A percentile compares a stretch with the other conserved stretches of the same genome.
These are phyloP conservation scores for Mycosphaerella sp. DNA, from an alignment of 2,329 filamentous ascomycete species.

Conservation along the genomic window DNA sequence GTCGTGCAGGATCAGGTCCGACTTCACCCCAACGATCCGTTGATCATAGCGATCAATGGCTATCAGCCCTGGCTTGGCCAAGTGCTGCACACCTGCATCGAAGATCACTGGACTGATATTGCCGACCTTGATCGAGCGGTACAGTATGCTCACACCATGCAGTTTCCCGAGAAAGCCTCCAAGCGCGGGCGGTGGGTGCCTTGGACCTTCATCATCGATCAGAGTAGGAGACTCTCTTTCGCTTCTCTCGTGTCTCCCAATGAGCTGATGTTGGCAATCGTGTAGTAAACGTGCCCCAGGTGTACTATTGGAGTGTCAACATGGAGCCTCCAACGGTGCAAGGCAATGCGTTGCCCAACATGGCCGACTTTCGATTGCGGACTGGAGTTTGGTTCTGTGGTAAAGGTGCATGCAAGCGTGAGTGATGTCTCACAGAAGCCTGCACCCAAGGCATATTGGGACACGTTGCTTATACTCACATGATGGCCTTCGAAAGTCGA, in stretches of 20 bases:
- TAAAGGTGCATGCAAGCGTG: conserved; percentile 29
- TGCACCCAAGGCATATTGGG: not conserved
- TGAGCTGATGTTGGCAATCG: too few species aligned
- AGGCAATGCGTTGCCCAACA: conserved; percentile 24
- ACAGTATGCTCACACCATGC: conserved; percentile 33
- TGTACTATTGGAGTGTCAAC: conserved; percentile 37
- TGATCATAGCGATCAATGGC: conserved; percentile 33
- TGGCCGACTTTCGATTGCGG: conserved; percentile 33
- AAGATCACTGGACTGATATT: conserved; percentile 32
- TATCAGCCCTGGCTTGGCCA: conserved; percentile 35
- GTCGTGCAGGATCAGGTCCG: conserved; percentile 32
- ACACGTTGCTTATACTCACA: not conserved
- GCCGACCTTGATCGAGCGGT: conserved; percentile 33
- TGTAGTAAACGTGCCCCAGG: conserved; percentile 34
- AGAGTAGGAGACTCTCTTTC: conserved; percentile 13
- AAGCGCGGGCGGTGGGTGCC: conserved; percentile 30
- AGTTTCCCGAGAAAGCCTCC: conserved; percentile 33
- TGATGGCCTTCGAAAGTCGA: conserved; percentile 15
- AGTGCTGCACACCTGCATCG: conserved; percentile 32
- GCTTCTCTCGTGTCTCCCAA: too few species aligned
- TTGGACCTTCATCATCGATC: conserved; percentile 36
- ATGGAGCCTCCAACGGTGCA: conserved; percentile 27
- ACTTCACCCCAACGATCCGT: conserved; percentile 30
- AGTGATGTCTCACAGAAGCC: not conserved
- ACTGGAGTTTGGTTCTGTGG: conserved; percentile 35